Base-by-base conservation (phyloP, 805 yeast species). In the Starmera pachycereana region DNA sequence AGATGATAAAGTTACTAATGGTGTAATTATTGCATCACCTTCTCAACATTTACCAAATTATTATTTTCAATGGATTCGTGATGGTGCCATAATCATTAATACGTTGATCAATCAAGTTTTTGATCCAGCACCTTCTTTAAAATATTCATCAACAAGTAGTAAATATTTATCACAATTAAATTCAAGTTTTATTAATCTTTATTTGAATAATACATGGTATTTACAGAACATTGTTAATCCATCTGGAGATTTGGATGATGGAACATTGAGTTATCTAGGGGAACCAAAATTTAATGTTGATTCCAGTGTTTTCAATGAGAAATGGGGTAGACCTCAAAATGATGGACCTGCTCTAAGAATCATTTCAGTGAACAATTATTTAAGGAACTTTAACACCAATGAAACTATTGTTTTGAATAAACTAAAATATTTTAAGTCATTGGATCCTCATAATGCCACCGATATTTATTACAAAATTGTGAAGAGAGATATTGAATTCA, bases 271-370 rank as follows among this genome's bases (percentile, higher is more conserved):
- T 8, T 87, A 85, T 2, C 65, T 89, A 29, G 97, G 97, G 2
- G 97, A 90, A 57, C 97, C 97, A 8, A 90, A 90, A 58, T 90
- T 82, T 54, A 57, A 69, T 56, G 75, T 78, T 4, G 73, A 86
- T 54, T 79, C 81, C 19, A 51, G 74, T 0, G 66, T 83, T 1
- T 90, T 82, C 51, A 57, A 58, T 6, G 78, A 64, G 3, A 57
- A 65, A 30, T 90, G 97, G 97, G 97, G 97, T 2, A 69, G 97
- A 49, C 97, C 97, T 1, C 97, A 90, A 61, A 72, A 87, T 44
- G 97, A 90, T 58, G 97, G 97, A 0, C 96, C 97, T 1, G 89
- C 94, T 1, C 66, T 90, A 42, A 70, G 97, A 50, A 70, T 78
- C 10, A 69, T 81, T 41, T 71, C 95, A 2, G 68, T 80, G 18